phyloP scores from a whole-genome alignment of 2,329 filamentous ascomycete genomes.

The Westerdykella sp. region DNA sequence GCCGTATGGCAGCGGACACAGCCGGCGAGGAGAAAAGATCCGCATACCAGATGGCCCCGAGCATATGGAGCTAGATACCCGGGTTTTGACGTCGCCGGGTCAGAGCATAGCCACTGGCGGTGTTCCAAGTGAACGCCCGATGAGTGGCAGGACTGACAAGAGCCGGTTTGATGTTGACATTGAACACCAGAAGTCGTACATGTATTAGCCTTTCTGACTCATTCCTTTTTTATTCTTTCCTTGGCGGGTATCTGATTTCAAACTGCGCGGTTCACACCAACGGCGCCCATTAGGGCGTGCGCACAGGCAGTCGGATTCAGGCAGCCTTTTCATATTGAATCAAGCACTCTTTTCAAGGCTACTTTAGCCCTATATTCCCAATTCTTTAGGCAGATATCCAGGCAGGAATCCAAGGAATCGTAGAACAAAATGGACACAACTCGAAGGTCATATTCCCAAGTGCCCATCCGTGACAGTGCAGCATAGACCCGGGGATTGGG shows the following conservation, averaged over 20 bases:
- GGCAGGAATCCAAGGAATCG: neutral
- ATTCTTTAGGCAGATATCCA: neutral
- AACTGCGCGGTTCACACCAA: too few relatives aligned
- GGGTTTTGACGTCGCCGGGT: conserved; percentile 20
- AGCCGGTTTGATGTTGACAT: conserved; percentile 30
- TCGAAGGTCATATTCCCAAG: neutral
- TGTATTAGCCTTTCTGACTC: conserved; percentile 20
- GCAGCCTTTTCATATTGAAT: neutral
- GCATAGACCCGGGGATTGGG: neutral
- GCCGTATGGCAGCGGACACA: conserved; percentile 25
- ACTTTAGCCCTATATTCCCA: neutral
- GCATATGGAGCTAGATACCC: conserved; percentile 29
- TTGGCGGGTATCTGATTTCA: neutral
- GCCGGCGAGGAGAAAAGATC: conserved; percentile 25
- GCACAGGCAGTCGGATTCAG: neutral
- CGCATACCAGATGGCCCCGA: conserved; percentile 22
- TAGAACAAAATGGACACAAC: neutral
- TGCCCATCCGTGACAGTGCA: neutral
- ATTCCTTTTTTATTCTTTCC: neutral
- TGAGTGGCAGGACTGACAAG: conserved; percentile 31
- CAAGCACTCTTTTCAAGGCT: neutral
- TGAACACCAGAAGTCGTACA: conserved; percentile 33
- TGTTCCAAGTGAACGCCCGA: conserved; percentile 21
- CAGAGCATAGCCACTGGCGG: conserved; percentile 12
- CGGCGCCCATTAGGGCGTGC: neutral